A percentile compares a stretch with the other conserved stretches of the same genome.
Conservation (phyloP, 2,329 filamentous ascomycete genomes). For the Piedraia hortae region DNA sequence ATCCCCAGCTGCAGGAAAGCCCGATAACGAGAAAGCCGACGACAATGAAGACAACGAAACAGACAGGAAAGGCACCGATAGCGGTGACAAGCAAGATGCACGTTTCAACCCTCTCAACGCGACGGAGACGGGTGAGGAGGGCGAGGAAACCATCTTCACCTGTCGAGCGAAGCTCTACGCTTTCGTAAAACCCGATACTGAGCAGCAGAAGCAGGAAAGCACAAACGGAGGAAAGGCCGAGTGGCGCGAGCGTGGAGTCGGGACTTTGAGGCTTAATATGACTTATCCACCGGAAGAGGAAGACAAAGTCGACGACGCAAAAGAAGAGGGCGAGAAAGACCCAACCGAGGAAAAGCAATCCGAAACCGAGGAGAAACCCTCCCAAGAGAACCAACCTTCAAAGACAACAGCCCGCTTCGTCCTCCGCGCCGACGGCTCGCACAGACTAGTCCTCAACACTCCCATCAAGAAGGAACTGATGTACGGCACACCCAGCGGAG, state of each 20-base stretch:
- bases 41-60: slow-evolving; percentile 25
- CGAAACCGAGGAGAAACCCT: slow-evolving; percentile 16
- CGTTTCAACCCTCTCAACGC: slow-evolving; percentile 31
- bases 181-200: slow-evolving; percentile 31
- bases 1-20: too few relatives aligned
- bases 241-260: slow-evolving; percentile 77
- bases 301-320: too few relatives aligned
- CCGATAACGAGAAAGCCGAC: slow-evolving; percentile 23
- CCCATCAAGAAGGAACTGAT: slow-evolving; percentile 52
- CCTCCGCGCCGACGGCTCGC: slow-evolving; percentile 74
- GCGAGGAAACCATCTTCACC: slow-evolving; percentile 46
- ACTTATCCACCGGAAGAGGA: too few relatives aligned
- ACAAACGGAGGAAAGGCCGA: slow-evolving; percentile 27
- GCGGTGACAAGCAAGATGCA: slow-evolving; percentile 35
- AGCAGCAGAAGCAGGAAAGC: too few relatives aligned
- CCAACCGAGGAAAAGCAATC: too few relatives aligned
- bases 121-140: slow-evolving; percentile 67
- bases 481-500: slow-evolving; percentile 36
- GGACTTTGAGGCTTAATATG: slow-evolving; percentile 63
- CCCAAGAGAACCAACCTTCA: slow-evolving; percentile 25
- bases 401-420: slow-evolving; percentile 40
- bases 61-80: slow-evolving; percentile 22
- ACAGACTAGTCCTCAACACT: slow-evolving; percentile 66
- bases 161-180: slow-evolving; percentile 66
- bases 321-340: slow-evolving; percentile 26